These are phyloP conservation scores for Phyllosticta capitalensis DNA, from an alignment of 2,329 filamentous ascomycete species.

Conservation along the genomic window DNA sequence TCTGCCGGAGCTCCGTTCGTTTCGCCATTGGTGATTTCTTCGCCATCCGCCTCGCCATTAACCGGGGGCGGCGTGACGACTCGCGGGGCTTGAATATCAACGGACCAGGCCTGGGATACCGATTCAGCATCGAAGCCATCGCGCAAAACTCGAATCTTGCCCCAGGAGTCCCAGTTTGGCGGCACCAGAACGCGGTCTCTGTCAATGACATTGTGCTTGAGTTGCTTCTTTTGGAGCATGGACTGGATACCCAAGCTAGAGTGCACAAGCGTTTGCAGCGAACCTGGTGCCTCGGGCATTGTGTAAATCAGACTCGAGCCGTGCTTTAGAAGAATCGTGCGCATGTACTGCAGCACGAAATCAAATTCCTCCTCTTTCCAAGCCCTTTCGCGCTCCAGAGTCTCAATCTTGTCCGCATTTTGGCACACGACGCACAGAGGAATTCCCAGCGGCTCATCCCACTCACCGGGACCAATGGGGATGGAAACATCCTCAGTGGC, in stretches of 20 bases:
- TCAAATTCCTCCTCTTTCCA: slow-evolving; percentile 98
- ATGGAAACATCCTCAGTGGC: slow-evolving; percentile 49
- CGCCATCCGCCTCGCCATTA: slow-evolving; percentile 16
- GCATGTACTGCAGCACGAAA: slow-evolving; percentile 83
- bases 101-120: slow-evolving; percentile 74
- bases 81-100: slow-evolving; percentile 55
- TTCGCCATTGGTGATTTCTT: slow-evolving; percentile 12
- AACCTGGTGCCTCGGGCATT: slow-evolving; percentile 51
- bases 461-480: slow-evolving; percentile 79
- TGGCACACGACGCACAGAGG: slow-evolving; percentile 93
- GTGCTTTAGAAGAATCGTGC: slow-evolving; percentile 73
- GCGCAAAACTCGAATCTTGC: slow-evolving; percentile 84
- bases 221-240: slow-evolving; percentile 46
- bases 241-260: slow-evolving; percentile 81
- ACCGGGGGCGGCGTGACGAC: not conserved
- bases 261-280: slow-evolving; percentile 70
- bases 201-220: slow-evolving; percentile 71
- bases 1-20: slow-evolving; percentile 9
- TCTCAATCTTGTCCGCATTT: slow-evolving; percentile 87
- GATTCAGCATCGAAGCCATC: slow-evolving; percentile 89
- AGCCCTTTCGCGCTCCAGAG: slow-evolving; percentile 74
- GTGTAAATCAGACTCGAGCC: slow-evolving; percentile 50
- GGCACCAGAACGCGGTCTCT: slow-evolving; percentile 90
- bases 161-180: slow-evolving; percentile 97
- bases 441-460: slow-evolving; percentile 80